Evolutionary conservation across 306 rosid species (phyloP), one percentile per base, ranked within the genome.

Genomic region (Pterocarpus santalinus): DNA sequence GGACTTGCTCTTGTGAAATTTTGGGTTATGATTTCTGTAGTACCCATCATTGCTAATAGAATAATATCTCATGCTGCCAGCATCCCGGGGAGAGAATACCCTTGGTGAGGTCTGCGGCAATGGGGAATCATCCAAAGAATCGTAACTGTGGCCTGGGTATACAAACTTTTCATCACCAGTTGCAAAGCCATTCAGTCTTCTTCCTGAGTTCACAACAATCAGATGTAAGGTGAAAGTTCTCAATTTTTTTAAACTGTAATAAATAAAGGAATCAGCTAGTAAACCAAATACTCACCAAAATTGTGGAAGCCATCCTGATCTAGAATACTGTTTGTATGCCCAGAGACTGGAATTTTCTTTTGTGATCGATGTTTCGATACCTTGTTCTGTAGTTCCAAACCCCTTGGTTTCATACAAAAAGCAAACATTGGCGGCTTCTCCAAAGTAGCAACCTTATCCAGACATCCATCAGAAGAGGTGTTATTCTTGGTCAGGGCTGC

Each of bases 371-470:
- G 97, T 67, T 88, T 96, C 33, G 93, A 87, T 64, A 92, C 99
- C 86, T 85, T 93, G 87, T 92, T 90, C 62, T 79, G 85, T 80
- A 88, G 88, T 85, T 93, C 97, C 84, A 95, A 82, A 22, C 98
- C 99, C 79, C 97, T 87, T 57, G 99, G 99, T 86, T 93, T 96
- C 86, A 92, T 73, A 86, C 99, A 96, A 81, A 96, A 96, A 17
- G 99, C 99, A 84, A 84, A 92, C 97, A 93, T 92, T 52, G 88
- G 90, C 4, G 99, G 98, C 90, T 96, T 96, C 87, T 93, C 98
- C 80, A 82, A 49, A 81, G 85, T 55, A 63, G 87, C 85, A 74
- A 69, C 82, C 87, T 83, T 91, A 65, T 82, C 88, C 34, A 39
- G 85, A 74, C 74, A 80, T 62, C 96, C 98, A 75, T 86, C 87